Percentiles rank a stretch among this genome's conserved stretches.
These are phyloP conservation scores for Neonothopanus nambi DNA, from an alignment of 1,284 basidiomycete genomes.

Conservation along the genomic window DNA sequence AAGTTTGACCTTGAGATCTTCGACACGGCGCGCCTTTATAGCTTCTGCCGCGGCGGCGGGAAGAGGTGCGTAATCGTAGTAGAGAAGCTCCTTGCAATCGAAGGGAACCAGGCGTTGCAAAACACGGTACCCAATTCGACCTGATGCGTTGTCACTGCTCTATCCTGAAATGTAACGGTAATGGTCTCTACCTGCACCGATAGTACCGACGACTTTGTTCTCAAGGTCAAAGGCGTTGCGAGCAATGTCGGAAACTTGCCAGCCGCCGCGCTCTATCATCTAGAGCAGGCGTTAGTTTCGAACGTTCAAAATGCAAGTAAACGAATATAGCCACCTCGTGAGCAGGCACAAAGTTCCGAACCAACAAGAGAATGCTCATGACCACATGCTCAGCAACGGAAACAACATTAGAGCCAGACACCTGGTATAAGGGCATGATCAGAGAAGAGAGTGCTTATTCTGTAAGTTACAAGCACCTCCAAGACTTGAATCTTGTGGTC, in stretches of 20 bases:
- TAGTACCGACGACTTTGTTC: conserved; percentile 88
- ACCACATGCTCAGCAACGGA: conserved; percentile 94
- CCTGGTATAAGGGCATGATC: conserved; percentile 33
- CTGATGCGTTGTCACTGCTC: too few species aligned
- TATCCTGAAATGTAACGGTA: too few species aligned
- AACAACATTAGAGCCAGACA: conserved; percentile 84
- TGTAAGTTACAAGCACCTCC: conserved; percentile 44
- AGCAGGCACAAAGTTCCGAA: conserved; percentile 84
- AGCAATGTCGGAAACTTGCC: conserved; percentile 83
- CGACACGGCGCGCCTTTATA: conserved; percentile 76
- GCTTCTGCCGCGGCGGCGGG: conserved; percentile 69
- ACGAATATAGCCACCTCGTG: conserved; percentile 56
- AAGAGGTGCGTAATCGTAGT: conserved; percentile 89
- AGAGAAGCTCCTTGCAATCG: conserved; percentile 88
- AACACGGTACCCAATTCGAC: conserved; percentile 82
- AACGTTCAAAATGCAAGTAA: not conserved
- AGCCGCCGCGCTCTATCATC: conserved; percentile 85
- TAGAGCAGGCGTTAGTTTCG: conserved; percentile 27
- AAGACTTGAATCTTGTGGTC: conserved; percentile 81
- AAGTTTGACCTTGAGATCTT: conserved; percentile 62
- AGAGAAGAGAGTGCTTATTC: not conserved
- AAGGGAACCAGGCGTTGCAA: conserved; percentile 88
- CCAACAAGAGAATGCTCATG: conserved; percentile 76
- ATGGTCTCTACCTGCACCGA: conserved; percentile 68
- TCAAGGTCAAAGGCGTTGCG: conserved; percentile 88